These are phyloP conservation scores for Tolypocladium amazonense DNA, from an alignment of 2,329 filamentous ascomycete genomes.

Conservation along the genomic window DNA sequence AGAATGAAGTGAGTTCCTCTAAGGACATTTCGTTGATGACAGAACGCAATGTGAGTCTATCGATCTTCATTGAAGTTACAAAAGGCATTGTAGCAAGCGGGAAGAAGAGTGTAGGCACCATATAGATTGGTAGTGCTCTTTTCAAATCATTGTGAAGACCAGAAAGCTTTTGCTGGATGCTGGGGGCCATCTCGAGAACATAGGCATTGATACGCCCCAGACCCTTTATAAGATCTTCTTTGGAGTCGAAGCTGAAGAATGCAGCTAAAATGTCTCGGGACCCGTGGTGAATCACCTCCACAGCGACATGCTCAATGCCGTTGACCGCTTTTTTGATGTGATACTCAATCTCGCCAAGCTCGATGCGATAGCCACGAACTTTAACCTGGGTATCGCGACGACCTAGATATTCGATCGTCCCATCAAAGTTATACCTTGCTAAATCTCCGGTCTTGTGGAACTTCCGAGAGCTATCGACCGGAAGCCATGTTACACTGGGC, in stretches of 20 bases:
- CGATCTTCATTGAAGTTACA: slow-evolving; percentile 5
- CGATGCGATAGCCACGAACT: slow-evolving; percentile 12
- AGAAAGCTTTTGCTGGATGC: neutral
- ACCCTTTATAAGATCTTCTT: neutral
- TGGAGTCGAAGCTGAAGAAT: neutral
- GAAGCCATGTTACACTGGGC: neutral
- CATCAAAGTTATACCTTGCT: slow-evolving; percentile 18
- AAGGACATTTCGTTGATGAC: neutral
- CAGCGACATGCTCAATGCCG: neutral
- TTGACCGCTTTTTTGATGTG: neutral
- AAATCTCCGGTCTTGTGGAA: slow-evolving; percentile 9
- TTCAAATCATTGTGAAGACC: neutral
- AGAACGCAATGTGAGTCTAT: neutral
- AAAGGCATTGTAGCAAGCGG: slow-evolving; percentile 4
- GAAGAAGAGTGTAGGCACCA: slow-evolving; percentile 5
- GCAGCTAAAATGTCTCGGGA: neutral
- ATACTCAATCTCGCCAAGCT: neutral
- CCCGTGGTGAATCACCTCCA: neutral
- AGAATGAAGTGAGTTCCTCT: neutral
- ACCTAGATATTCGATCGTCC: slow-evolving; percentile 9
- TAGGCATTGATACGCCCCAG: neutral
- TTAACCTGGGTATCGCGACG: slow-evolving; percentile 15
- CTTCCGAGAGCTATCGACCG: neutral
- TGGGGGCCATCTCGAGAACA: neutral
- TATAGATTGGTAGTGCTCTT: slow-evolving; percentile 4